These are phyloP conservation scores for Rhinocladiella mackenziei DNA, from an alignment of 2,329 filamentous ascomycete species.

Conservation along the genomic window DNA sequence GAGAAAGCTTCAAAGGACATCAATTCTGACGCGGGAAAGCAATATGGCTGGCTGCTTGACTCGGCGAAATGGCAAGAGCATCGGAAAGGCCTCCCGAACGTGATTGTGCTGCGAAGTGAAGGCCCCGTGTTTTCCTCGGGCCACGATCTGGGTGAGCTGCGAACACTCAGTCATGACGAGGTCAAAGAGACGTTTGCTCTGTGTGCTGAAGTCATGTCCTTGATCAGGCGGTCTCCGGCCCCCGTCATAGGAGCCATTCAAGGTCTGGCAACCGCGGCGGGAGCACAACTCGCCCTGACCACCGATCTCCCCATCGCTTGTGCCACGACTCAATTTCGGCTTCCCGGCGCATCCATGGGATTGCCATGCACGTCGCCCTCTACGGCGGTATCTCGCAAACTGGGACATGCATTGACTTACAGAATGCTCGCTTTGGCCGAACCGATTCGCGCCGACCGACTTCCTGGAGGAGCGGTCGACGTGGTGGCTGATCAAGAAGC, in stretches of 20 bases:
- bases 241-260: constrained; percentile 28
- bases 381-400: constrained; percentile 23
- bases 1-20: constrained; percentile 18
- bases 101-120: constrained; percentile 27
- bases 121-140: constrained; percentile 28
- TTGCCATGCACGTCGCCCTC: constrained; percentile 29
- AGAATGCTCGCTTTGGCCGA: constrained; percentile 28
- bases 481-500: constrained; percentile 21
- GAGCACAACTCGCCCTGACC: constrained; percentile 26
- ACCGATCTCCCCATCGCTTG: constrained; percentile 26
- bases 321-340: constrained; percentile 25
- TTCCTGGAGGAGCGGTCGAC: constrained; percentile 26
- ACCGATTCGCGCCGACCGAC: constrained; percentile 22
- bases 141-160: constrained; percentile 27
- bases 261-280: constrained; percentile 28
- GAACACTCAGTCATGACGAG: constrained; percentile 24
- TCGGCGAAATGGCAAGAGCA: constrained; percentile 23
- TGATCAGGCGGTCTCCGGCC: constrained; percentile 27
- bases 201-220: constrained; percentile 28
- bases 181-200: constrained; percentile 30
- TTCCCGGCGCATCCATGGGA: constrained; percentile 27
- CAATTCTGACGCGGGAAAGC: constrained; percentile 10
- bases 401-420: constrained; percentile 28
- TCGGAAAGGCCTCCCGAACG: constrained; percentile 25
- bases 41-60: constrained; percentile 28